Conservation (phyloP, 176 grass and related monocot genomes). For the Rhynchospora tenuis region DNA sequence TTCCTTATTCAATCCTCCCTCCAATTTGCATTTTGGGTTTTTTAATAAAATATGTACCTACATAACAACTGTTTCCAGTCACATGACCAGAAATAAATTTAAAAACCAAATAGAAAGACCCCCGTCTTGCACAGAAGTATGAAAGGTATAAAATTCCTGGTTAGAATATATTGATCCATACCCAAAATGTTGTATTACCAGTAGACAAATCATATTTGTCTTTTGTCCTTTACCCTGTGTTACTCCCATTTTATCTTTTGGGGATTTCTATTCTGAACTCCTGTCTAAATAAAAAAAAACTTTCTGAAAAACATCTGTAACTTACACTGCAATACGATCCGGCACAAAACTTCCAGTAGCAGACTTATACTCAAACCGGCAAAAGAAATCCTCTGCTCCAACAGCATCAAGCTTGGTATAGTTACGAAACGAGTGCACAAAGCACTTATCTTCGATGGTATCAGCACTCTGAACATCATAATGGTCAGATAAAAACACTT, state of each 20-base stretch:
- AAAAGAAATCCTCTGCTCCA: slow-evolving; percentile 77
- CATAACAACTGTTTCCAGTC: neutral
- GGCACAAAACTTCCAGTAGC: slow-evolving; percentile 75
- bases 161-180: neutral
- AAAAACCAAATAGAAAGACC: neutral
- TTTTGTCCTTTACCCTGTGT: neutral
- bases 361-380: slow-evolving; percentile 88
- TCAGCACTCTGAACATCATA: slow-evolving; percentile 96
- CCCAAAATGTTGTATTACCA: neutral
- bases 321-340: slow-evolving; percentile 90
- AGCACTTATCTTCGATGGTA: slow-evolving; percentile 95
- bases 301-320: neutral
- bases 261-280: neutral
- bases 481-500: slow-evolving; percentile 89
- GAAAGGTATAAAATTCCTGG: neutral
- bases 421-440: slow-evolving; percentile 70
- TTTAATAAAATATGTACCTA: neutral
- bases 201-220: neutral
- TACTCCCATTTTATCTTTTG: neutral
- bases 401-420: slow-evolving; percentile 93
- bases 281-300: neutral
- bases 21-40: neutral
- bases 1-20: neutral
- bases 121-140: neutral
- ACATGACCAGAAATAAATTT: neutral